Evolutionary conservation across 116 monocot genomes (phyloP), one percentile per base, ranked within the genome.

Genomic region (Posidonia oceanica): DNA sequence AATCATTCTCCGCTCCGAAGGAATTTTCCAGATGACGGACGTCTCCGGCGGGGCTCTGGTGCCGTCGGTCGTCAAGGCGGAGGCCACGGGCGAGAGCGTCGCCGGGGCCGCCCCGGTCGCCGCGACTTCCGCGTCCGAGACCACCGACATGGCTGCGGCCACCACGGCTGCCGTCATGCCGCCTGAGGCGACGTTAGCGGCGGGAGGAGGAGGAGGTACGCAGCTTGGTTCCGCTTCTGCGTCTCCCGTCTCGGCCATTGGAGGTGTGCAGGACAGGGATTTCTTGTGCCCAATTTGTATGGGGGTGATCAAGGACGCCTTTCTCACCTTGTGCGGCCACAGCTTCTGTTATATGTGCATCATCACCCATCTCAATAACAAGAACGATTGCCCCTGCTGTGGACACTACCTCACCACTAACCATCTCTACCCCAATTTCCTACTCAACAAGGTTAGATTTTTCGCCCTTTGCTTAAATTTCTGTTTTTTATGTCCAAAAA

Each of bases 331-430:
- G 22, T 97, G 96, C 70, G 96, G 96, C 14, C 92, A 97, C 70
- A 91, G 85, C 78, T 97, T 97, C 77, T 97, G 96, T 77, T 97
- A 97, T 80, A 89, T 91, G 92, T 97, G 96, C 78, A 91, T 97
- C 69, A 79, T 91, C 55, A 97, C 96, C 3, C 96, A 97, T 66
- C 83, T 97, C 64, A 82, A 87, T 52, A 89, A 91, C 68, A 97
- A 97, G 84, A 97, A 74, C 68, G 92, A 97, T 64, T 97, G 96
- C 77, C 96, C 96, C 56, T 89, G 89, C 76, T 97, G 96, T 71
- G 87, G 78, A 2, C 79, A 87, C 61, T 91, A 87, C 68, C 83
- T 97, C 71, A 97, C 96, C 73, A 89, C 80, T 80, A 91, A 72
- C 62, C 79, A 89, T 7, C 85, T 97, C 72, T 97, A 74, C 78